Evolutionary conservation across 495 filamentous ascomycete genomes (phyloP).

Genomic region (Xylaria telfairii): DNA sequence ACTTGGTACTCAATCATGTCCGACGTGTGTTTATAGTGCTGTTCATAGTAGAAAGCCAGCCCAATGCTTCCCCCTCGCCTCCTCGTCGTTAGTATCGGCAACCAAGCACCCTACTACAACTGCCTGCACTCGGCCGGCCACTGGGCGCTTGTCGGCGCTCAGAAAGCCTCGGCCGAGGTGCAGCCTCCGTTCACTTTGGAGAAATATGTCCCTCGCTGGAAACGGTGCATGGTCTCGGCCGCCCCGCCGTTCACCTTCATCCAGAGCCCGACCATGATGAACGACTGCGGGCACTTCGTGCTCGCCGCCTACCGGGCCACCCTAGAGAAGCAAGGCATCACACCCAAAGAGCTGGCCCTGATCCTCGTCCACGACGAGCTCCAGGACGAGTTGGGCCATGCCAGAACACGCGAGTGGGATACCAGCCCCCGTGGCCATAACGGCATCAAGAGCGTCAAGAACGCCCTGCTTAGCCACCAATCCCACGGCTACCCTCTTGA

Average conservation of each 20-base stretch:
- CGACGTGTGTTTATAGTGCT: background rate
- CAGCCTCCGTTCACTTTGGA: slow-evolving; percentile 55
- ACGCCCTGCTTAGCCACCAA: no score
- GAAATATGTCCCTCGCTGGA: slow-evolving; percentile 41
- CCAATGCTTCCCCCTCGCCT: slow-evolving; percentile 44
- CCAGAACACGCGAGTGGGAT: slow-evolving; percentile 62
- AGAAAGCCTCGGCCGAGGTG: slow-evolving; percentile 46
- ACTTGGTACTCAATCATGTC: background rate
- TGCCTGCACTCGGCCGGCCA: slow-evolving; percentile 88
- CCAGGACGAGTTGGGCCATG: slow-evolving; percentile 68
- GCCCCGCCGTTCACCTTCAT: slow-evolving; percentile 66
- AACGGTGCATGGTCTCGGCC: slow-evolving; percentile 44
- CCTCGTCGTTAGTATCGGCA: slow-evolving; percentile 57
- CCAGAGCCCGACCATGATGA: slow-evolving; percentile 78
- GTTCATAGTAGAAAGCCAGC: background rate
- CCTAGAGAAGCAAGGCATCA: slow-evolving; percentile 35
- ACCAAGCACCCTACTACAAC: slow-evolving; percentile 60
- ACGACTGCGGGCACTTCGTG: slow-evolving; percentile 68
- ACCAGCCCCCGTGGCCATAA: slow-evolving; percentile 78
- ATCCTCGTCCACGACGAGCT: slow-evolving; percentile 87
- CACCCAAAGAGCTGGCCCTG: slow-evolving; percentile 53
- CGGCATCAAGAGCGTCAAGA: slow-evolving; percentile 73
- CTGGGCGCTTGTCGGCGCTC: slow-evolving; percentile 64
- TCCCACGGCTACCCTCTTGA: slow-evolving; percentile 32
- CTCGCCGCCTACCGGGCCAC: slow-evolving; percentile 49